Conservation (phyloP, 495 filamentous ascomycete genomes). For the Penicillium coffeae region DNA sequence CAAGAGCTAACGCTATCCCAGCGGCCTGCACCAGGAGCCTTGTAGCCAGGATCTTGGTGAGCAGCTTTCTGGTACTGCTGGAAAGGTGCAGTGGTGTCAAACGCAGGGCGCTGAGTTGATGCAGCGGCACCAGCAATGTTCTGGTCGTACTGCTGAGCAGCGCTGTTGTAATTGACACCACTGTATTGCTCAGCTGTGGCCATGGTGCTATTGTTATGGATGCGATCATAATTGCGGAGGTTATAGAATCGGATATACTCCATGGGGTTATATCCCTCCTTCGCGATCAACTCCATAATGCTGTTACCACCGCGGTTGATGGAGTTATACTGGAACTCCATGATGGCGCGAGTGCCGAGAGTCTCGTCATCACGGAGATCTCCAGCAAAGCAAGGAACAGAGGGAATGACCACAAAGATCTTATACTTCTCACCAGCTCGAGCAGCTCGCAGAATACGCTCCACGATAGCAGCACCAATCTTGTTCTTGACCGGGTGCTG, state of each 20-base stretch:
- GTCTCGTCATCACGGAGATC: constrained; percentile 75
- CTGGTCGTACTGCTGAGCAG: constrained; percentile 60
- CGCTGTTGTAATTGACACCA: constrained; percentile 71
- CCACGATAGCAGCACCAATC: constrained; percentile 83
- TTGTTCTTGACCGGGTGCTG: constrained; percentile 82
- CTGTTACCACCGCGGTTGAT: constrained; percentile 87
- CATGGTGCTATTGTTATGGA: constrained; percentile 69
- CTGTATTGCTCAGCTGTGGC: constrained; percentile 58
- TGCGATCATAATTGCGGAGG: constrained; percentile 85
- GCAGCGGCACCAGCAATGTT: constrained; percentile 31
- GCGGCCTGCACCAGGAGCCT: constrained; percentile 38
- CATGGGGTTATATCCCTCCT: constrained; percentile 66
- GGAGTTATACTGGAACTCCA: constrained; percentile 89
- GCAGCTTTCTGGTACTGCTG: constrained; percentile 68
- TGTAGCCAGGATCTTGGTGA: constrained; percentile 28
- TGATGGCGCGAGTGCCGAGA: constrained; percentile 86
- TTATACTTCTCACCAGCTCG: constrained; percentile 71
- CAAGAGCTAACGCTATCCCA: constrained; percentile 78
- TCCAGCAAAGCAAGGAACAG: constrained; percentile 86
- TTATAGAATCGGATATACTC: constrained; percentile 96
- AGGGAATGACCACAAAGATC: constrained; percentile 81
- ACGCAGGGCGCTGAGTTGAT: constrained; percentile 26
- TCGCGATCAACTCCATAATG: constrained; percentile 75
- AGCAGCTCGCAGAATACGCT: constrained; percentile 78
- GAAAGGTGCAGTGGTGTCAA: constrained; percentile 43